Evolutionary conservation across 345 rosid genomes (phyloP), one percentile per base, ranked within the genome.

Genomic region (Mangifera indica): DNA sequence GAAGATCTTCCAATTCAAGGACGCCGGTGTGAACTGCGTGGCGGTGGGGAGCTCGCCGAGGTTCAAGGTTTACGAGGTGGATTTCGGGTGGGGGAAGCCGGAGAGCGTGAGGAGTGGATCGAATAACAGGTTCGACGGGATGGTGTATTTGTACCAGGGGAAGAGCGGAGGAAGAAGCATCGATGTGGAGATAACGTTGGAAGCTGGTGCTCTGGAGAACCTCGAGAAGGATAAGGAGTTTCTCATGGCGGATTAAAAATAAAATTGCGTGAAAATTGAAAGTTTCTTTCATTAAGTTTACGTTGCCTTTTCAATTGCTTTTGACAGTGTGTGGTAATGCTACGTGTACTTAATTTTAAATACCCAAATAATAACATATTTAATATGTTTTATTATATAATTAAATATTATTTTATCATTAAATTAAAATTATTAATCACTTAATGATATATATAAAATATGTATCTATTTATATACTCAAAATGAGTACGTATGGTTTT

Each of bases 11-110:
- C 86, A 88, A 79, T 91, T 75, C 73, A 87, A 95, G 83, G 98
- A 95, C 26, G 99, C 97, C 0, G 99, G 98, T 2, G 83, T 78
- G 74, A 95, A 95, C 71, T 89, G 98, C 11, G 89, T 95, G 59
- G 93, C 91, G 4, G 85, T 95, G 0, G 99, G 99, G 42, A 92
- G 98, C 86, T 95, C 99, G 25, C 99, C 99, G 18, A 88, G 98
- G 87, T 95, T 95, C 69, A 74, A 68, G 81, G 96, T 95, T 13
- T 92, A 92, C 45, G 97, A 89, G 4, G 96, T 95, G 55, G 97
- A 92, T 72, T 95, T 92, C 76, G 99, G 99, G 56, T 95, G 87
- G 88, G 97, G 98, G 0, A 76, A 83, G 67, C 98, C 98, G 0
- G 98, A 92, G 80, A 76, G 85, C 0, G 99, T 92, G 48, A 71